Conservation (phyloP, 2,329 filamentous ascomycete species). For the Orbilia blumenaviensis region DNA sequence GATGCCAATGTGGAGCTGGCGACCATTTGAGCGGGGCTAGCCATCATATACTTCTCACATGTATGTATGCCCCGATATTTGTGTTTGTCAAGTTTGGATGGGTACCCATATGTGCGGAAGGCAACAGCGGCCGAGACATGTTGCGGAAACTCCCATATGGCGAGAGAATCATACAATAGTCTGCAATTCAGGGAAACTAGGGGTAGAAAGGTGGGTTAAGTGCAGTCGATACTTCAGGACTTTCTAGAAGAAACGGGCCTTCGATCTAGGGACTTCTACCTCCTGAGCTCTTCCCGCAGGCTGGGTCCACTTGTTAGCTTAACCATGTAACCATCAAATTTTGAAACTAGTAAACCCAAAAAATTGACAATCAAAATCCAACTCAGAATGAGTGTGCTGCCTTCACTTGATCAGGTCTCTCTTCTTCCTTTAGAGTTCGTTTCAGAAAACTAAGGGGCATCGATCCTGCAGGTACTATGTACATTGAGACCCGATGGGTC, state of each 20-base stretch:
- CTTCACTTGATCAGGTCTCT: background rate
- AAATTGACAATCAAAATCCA: background rate
- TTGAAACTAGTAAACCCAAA: background rate
- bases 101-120: background rate
- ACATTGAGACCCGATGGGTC: background rate
- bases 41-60: background rate
- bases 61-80: background rate
- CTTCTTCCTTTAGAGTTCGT: slow-evolving; percentile 34
- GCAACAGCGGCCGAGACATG: background rate
- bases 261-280: background rate
- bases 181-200: slow-evolving; percentile 7
- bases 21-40: background rate
- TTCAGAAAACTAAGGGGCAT: slow-evolving; percentile 34
- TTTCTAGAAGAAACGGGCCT: slow-evolving; percentile 25
- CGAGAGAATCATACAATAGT: slow-evolving; percentile 13
- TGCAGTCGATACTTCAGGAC: slow-evolving; percentile 12
- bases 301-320: background rate
- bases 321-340: background rate
- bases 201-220: background rate
- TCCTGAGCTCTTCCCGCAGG: background rate
- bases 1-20: background rate
- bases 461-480: slow-evolving; percentile 35
- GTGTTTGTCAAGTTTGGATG: background rate
- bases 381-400: slow-evolving; percentile 15
- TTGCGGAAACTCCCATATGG: background rate